Base-by-base conservation (phyloP, 1,284 basidiomycete species). In the Xerocomus minutiporus region DNA sequence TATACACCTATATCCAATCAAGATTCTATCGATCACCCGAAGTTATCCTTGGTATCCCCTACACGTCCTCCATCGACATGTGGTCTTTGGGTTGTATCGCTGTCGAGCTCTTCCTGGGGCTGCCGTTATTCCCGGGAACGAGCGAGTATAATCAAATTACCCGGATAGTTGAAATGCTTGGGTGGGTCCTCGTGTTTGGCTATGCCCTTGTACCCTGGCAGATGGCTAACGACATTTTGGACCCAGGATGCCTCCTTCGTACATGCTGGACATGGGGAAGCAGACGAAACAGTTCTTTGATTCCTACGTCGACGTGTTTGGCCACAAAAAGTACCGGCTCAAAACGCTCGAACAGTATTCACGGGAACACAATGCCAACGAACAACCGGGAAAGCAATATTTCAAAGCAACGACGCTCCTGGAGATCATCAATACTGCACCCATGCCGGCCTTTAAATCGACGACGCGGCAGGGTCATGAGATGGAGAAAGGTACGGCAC, bases 1-100 rank as follows among this genome's bases (percentile, higher is more conserved):
- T 99, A 43, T 99, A 99, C 71, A 99, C 97, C 2, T 99, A 99
- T 73, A 99, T 99, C 68, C 96, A 99, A 69, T 97, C 95, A 8
- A 84, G 96, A 46, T 99, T 99, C 76, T 99, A 99, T 70, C 91
- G 97, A 39, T 97, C 93, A 4, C 97, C 96, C 5, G 97, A 99
- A 74, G 97, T 99, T 26, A 78, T 99, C 13, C 79, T 99, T 23
- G 95, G 95, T 23, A 83, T 98, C 66, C 88, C 95, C 4, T 99
- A 99, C 71, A 95, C 88, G 32, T 86, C 93, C 13, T 81, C 93
- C 20, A 96, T 96, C 70, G 93, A 96, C 69, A 93, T 96, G 90
- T 96, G 93, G 93, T 93, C 90, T 26, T 71, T 96, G 52, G 93
- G 93, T 2, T 95, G 93, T 64, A 99, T 99, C 57, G 96, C 95